These are phyloP conservation scores for Amoeboaphelidium occidentale DNA, from an alignment of 371 early-diverging fungal genomes.

Conservation along the genomic window DNA sequence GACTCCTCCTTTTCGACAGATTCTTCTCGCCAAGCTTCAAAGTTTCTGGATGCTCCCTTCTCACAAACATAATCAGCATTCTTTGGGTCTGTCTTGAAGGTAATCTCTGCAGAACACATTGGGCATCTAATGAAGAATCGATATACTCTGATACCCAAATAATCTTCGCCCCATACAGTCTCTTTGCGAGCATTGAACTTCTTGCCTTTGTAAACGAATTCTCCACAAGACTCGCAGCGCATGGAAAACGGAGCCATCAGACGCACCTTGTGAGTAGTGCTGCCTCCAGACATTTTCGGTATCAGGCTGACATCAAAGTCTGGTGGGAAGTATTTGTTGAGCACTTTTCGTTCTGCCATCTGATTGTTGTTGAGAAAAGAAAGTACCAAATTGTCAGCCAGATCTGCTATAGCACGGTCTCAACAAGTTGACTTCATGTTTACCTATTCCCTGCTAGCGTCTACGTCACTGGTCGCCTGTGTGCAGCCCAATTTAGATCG, in stretches of 20 bases:
- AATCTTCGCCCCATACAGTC: conserved; percentile 49
- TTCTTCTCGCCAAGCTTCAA: conserved; percentile 84
- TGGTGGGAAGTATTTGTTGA: conserved; percentile 83
- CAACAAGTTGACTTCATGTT: too few species aligned
- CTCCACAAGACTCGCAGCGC: conserved; percentile 74
- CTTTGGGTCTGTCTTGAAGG: conserved; percentile 92
- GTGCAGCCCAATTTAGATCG: too few species aligned
- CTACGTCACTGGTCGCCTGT: too few species aligned
- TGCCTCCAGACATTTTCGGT: conserved; percentile 49
- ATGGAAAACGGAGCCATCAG: conserved; percentile 94
- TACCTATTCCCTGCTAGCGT: too few species aligned
- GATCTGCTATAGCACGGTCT: too few species aligned
- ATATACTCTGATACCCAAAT: conserved; percentile 62
- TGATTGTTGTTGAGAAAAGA: background rate
- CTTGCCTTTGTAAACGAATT: conserved; percentile 84
- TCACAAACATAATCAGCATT: conserved; percentile 89
- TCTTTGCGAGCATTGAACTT: conserved; percentile 75
- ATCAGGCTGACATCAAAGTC: conserved; percentile 72
- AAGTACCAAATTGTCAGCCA: too few species aligned
- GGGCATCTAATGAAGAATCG: conserved; percentile 93
- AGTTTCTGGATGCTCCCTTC: conserved; percentile 72
- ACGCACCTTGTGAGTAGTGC: conserved; percentile 63
- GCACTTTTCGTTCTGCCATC: conserved; percentile 61
- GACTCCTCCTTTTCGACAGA: conserved; percentile 21
- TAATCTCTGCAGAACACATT: conserved; percentile 77